A percentile compares a stretch with the other conserved stretches of the same genome.
phyloP scores from a whole-genome alignment of 2,329 filamentous ascomycete species.

The Ceratocystis cubensis region DNA sequence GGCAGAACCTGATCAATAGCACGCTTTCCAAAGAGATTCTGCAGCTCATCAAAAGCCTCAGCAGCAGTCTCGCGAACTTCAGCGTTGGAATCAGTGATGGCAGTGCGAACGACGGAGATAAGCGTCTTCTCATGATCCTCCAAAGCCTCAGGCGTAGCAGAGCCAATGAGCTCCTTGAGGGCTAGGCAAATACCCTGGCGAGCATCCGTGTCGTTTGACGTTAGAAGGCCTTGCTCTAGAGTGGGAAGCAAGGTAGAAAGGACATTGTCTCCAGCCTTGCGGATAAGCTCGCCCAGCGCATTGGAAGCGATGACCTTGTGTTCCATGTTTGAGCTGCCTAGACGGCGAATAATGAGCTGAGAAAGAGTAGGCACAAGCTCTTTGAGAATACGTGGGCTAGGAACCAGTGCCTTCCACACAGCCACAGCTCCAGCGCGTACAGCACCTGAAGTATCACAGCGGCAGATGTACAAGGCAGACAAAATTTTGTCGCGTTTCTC shows the following conservation, averaged over 20 bases:
- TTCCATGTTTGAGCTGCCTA: conserved; percentile 94
- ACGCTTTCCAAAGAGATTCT: conserved; percentile 85
- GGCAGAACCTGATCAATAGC: conserved; percentile 93
- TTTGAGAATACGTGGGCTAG: conserved; percentile 81
- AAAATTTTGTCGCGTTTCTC: conserved; percentile 95
- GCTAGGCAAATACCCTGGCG: conserved; percentile 97
- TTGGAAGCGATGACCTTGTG: conserved; percentile 98
- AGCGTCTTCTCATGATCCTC: conserved; percentile 92
- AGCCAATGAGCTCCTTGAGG: conserved; percentile 80
- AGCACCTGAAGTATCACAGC: conserved; percentile 85
- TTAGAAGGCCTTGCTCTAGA: conserved; percentile 79
- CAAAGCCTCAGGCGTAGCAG: conserved; percentile 74
- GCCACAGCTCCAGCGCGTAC: conserved; percentile 81
- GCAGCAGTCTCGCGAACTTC: conserved; percentile 92
- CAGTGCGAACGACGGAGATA: conserved; percentile 85
- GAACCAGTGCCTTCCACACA: conserved; percentile 95
- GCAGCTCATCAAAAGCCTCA: conserved; percentile 90
- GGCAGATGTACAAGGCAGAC: conserved; percentile 93
- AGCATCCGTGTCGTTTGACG: conserved; percentile 78
- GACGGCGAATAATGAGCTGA: conserved; percentile 82
- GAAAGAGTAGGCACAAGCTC: conserved; percentile 91
- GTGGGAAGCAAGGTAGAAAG: conserved; percentile 78
- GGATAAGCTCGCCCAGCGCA: conserved; percentile 87
- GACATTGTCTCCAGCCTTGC: conserved; percentile 90
- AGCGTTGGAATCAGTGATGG: conserved; percentile 75